A percentile compares a stretch with the other conserved stretches of the same genome.
phyloP scores from a whole-genome alignment of 164 flowering plant species.

The Tetracentron sinense region DNA sequence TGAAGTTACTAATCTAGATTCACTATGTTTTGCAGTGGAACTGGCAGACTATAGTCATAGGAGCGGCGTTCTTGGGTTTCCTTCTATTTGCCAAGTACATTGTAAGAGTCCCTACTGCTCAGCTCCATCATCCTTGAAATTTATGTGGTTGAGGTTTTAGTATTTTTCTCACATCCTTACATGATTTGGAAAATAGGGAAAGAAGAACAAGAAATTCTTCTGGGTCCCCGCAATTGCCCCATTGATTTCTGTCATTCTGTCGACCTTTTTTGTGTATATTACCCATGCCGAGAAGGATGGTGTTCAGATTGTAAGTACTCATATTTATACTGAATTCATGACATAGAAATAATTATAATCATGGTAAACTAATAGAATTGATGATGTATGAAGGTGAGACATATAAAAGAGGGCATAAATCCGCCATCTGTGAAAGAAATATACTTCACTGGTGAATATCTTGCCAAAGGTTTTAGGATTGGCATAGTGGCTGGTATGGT shows the following conservation, averaged over 20 bases:
- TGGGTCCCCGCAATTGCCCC: slow-evolving; percentile 95
- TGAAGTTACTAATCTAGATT: slow-evolving; percentile 2
- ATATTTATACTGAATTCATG: not conserved
- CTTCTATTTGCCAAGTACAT: slow-evolving; percentile 67
- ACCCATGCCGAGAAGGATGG: too few species aligned
- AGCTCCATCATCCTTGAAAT: too few species aligned
- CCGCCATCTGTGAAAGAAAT: too few species aligned
- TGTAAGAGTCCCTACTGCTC: slow-evolving; percentile 39
- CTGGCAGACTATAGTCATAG: slow-evolving; percentile 87
- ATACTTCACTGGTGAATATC: too few species aligned
- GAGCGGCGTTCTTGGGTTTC: slow-evolving; percentile 61
- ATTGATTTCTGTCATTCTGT: too few species aligned
- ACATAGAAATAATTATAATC: not conserved
- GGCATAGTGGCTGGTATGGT: slow-evolving; percentile 82
- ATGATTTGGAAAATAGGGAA: slow-evolving; percentile 56
- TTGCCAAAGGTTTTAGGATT: too few species aligned
- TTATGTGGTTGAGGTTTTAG: too few species aligned
- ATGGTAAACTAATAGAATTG: slow-evolving; percentile 1
- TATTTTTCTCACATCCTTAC: slow-evolving; percentile 6
- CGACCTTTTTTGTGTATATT: too few species aligned
- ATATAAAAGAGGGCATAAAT: too few species aligned
- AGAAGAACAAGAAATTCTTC: slow-evolving; percentile 79
- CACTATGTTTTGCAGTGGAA: slow-evolving; percentile 71
- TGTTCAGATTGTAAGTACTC: slow-evolving; percentile 67
- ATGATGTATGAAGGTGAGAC: too few species aligned